Evolutionary conservation across 2,329 filamentous ascomycete genomes (phyloP), one percentile per base, ranked within the genome.

Genomic region (Penicillium rolfsii): DNA sequence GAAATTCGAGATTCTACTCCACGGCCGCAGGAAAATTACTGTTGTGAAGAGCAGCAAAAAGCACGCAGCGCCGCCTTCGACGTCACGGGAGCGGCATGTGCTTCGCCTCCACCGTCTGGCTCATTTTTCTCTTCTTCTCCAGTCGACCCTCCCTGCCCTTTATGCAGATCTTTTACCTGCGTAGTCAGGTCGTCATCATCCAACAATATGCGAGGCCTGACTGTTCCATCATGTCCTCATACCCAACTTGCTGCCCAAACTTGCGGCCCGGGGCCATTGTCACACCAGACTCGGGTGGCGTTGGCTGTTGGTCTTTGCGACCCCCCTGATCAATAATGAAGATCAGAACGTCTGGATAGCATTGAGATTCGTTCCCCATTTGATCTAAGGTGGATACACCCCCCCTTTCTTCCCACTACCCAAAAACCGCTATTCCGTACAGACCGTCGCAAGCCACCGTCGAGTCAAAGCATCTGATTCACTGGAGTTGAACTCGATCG

Each of bases 181-280:
- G 52, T 38, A 58, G 60, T 67, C 56, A 60, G 46, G 53, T 61
- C 57, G 30, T 55, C 52, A 67, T 63, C 48, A 26, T 30, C 59
- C 59, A 64, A 62, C 54, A 45, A 65, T 55, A 59, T 60, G 19
- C 45, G 38, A 61, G 50, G 45, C 54, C 61, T 60, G 53, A 58
- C 56, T 58, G 52, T 11, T 33, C 52, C 28, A 60, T 57, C 56
- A 63, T 64, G 65, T 56, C 41, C 49, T 57, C 19, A 50, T 70
- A 65, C 65, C 67, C 67, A 65, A 70, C 61, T n/a, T 64, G 67
- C 62, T 70, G 67, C 67, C 67, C 65, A 62, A 70, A 54, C 28
- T 64, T 53, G 14, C 52, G 30, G 49, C 55, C 46, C 36, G 45
- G 45, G 26, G 30, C 45, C 26, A n/a, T 48, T 52, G 49, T 52